phyloP scores from a whole-genome alignment of 208 protist genomes.

The Leishmania turanica region DNA sequence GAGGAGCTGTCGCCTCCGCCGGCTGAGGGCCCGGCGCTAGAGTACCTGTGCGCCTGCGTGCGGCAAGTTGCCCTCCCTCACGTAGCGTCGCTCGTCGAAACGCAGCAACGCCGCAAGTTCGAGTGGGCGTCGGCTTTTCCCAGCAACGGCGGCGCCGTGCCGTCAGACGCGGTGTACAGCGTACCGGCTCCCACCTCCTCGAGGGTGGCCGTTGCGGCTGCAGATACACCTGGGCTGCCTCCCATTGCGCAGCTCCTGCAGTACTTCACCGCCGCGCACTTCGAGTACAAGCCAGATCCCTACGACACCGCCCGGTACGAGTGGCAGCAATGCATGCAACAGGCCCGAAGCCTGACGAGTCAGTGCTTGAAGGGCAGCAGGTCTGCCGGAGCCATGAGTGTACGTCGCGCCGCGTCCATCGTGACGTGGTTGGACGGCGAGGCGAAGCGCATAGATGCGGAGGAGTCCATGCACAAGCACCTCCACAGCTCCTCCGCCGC shows the following conservation, averaged over 20 bases:
- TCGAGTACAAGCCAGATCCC: conserved; percentile 48
- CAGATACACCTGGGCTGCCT: conserved; percentile 6
- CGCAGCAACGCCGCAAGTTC: conserved; percentile 37
- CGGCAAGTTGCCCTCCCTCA: conserved; percentile 52
- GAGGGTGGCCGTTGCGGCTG: not conserved
- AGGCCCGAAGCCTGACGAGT: not conserved
- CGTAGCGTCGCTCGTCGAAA: conserved; percentile 39
- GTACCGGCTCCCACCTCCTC: conserved; percentile 2
- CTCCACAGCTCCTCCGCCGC: conserved; percentile 20
- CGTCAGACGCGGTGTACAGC: conserved; percentile 21
- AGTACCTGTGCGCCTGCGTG: conserved; percentile 30
- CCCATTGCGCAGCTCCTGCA: conserved; percentile 41
- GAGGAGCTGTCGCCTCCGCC: conserved; percentile 40
- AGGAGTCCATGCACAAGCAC: conserved; percentile 47
- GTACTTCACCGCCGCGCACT: conserved; percentile 57
- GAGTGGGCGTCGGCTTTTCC: not conserved
- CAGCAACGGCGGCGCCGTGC: conserved; percentile 1
- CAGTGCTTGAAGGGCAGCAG: not conserved
- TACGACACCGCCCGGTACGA: conserved; percentile 46
- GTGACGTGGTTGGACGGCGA: conserved; percentile 39
- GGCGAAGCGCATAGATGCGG: conserved; percentile 34
- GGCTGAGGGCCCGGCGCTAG: conserved; percentile 3
- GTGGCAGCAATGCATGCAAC: conserved; percentile 32
- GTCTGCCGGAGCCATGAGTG: not conserved
- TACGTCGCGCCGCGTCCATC: conserved; percentile 11